Evolutionary conservation across 2,329 filamentous ascomycete species (phyloP).

Genomic region (Botrytis cinerea): DNA sequence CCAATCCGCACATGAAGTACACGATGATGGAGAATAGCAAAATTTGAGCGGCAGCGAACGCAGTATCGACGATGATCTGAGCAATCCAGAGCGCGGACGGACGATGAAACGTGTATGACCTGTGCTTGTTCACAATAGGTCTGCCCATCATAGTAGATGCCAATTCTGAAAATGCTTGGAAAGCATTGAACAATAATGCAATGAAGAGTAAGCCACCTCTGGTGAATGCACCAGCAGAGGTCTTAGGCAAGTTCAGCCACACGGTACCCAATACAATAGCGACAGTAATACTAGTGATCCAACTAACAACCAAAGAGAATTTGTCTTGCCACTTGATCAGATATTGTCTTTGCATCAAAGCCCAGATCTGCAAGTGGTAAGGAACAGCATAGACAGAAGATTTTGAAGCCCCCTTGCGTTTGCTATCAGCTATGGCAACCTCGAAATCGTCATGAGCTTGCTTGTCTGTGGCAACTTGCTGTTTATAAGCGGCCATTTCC

Average conservation of each 20-base stretch:
- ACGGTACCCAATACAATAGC: slow-evolving; percentile 79
- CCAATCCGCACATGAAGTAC: slow-evolving; percentile 75
- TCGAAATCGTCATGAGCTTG: slow-evolving; percentile 75
- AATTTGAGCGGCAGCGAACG: slow-evolving; percentile 71
- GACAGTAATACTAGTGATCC: slow-evolving; percentile 70
- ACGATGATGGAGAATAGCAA: slow-evolving; percentile 73
- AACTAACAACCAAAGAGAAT: slow-evolving; percentile 73
- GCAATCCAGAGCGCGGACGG: slow-evolving; percentile 82
- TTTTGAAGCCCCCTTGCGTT: slow-evolving; percentile 69
- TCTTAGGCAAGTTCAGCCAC: slow-evolving; percentile 69
- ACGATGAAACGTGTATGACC: slow-evolving; percentile 78
- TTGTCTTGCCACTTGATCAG: slow-evolving; percentile 84
- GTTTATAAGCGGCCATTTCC: slow-evolving; percentile 71
- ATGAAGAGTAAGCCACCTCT: slow-evolving; percentile 82
- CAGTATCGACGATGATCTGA: slow-evolving; percentile 76
- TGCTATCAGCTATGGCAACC: slow-evolving; percentile 73
- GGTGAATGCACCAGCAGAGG: slow-evolving; percentile 70
- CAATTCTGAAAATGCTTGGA: slow-evolving; percentile 80
- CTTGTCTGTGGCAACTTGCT: slow-evolving; percentile 63
- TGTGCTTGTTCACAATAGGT: slow-evolving; percentile 80
- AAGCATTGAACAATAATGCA: slow-evolving; percentile 80
- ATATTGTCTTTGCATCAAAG: slow-evolving; percentile 81
- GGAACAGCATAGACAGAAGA: slow-evolving; percentile 81
- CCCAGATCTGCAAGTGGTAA: slow-evolving; percentile 81
- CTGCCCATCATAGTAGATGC: slow-evolving; percentile 74